phyloP scores from a whole-genome alignment of 805 yeast species.

The Starmera dryadoides region DNA sequence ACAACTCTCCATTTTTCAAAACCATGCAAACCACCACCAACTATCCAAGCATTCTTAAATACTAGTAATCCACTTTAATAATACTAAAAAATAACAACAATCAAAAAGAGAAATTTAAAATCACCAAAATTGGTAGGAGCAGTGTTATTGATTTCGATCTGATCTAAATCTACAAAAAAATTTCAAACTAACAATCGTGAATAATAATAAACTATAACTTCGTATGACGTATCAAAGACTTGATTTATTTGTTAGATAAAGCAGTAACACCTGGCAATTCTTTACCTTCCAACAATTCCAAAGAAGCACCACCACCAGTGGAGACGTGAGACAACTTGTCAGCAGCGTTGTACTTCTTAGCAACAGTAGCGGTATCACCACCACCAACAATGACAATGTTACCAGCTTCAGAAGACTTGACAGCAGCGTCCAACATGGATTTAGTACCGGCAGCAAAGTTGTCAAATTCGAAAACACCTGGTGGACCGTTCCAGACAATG shows the following conservation, averaged over 20 bases:
- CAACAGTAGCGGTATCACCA: slow-evolving; percentile 99
- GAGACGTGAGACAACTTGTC: slow-evolving; percentile 97
- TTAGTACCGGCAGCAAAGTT: slow-evolving; percentile 89
- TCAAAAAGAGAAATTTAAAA: too few relatives aligned
- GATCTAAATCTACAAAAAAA: too few relatives aligned
- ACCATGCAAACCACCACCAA: too few relatives aligned
- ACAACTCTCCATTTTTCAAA: too few relatives aligned
- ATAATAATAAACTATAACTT: not conserved
- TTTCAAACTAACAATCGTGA: too few relatives aligned
- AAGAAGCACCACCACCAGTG: slow-evolving; percentile 99
- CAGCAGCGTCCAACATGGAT: slow-evolving; percentile 81
- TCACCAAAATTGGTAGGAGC: too few relatives aligned
- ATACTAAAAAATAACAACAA: too few relatives aligned
- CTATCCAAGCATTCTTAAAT: too few relatives aligned
- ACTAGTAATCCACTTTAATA: too few relatives aligned
- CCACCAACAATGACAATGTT: slow-evolving; percentile 93
- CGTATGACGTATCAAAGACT: slow-evolving; percentile 14
- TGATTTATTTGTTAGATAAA: slow-evolving; percentile 62
- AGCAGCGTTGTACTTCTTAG: slow-evolving; percentile 95
- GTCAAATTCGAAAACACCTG: slow-evolving; percentile 98
- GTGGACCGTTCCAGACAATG: slow-evolving; percentile 99
- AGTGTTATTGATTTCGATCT: too few relatives aligned
- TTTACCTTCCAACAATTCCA: slow-evolving; percentile 98
- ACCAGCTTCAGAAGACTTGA: slow-evolving; percentile 79
- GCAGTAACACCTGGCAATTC: slow-evolving; percentile 96